phyloP scores from a whole-genome alignment of 805 yeast species.

The Saturnispora besseyi region DNA sequence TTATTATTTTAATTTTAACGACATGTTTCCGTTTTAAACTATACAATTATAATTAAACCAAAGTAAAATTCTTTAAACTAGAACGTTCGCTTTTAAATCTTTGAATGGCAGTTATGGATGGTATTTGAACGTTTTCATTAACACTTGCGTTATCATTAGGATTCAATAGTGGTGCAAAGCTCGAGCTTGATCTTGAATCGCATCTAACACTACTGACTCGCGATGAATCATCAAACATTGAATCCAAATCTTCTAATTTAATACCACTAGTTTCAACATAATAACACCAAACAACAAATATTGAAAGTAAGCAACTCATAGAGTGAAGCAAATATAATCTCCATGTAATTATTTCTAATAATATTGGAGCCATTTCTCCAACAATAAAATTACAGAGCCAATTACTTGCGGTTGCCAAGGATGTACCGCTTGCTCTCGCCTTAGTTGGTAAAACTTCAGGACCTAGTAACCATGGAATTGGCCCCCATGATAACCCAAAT shows the following conservation, averaged over 20 bases:
- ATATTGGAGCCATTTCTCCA: conserved; percentile 84
- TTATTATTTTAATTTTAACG: neutral
- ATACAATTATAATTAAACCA: neutral
- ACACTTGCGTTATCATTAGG: neutral
- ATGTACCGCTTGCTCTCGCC: conserved; percentile 84
- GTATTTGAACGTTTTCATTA: conserved; percentile 26
- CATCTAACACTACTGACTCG: conserved; percentile 12
- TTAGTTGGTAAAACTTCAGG: conserved; percentile 81
- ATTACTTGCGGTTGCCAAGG: conserved; percentile 82
- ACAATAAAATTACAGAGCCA: conserved; percentile 91
- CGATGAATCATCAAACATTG: conserved; percentile 65
- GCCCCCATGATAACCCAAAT: conserved; percentile 92
- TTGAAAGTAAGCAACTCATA: conserved; percentile 62
- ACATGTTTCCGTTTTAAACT: neutral
- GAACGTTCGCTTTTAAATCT: conserved; percentile 29
- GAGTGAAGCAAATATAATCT: conserved; percentile 77
- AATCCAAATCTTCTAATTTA: conserved; percentile 84
- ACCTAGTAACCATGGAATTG: conserved; percentile 76
- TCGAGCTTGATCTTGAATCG: conserved; percentile 11
- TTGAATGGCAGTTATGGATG: conserved; percentile 29
- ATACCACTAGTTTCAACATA: conserved; percentile 92
- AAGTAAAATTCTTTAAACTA: conserved; percentile 31
- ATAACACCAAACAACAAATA: conserved; percentile 57
- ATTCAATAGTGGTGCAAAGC: neutral
- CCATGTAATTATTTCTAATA: conserved; percentile 73